Base-by-base conservation (phyloP, 1,284 basidiomycete genomes). In the Boletus semigastroideus region DNA sequence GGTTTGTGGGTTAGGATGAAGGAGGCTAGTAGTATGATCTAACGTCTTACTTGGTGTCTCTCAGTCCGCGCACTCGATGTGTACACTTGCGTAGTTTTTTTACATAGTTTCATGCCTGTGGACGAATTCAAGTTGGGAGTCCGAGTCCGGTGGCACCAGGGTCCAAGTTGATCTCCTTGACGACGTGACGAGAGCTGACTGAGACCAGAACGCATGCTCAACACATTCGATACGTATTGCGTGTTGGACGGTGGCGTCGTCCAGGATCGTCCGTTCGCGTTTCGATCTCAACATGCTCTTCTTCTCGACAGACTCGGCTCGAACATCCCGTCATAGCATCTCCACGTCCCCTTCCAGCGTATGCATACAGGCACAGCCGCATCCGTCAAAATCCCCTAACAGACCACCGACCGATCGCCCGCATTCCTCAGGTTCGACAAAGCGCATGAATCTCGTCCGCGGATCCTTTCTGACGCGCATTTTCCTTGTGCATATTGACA, bases 401-500 rank as follows among this genome's bases (percentile, higher is more conserved):
- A 78, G 47, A 98, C 96, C 1, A 95, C 92, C 5, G 74, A 82
- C 52, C 74, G 83, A n/a, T 89, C 86, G 68, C 89, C 87, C 2
- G 93, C 96, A 0, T 73, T 99, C 7, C 94, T 96, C 55, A 98
- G 95, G 94, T 80, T 98, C 17, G 84, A 82, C 36, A 90, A 93
- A 65, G 86, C 90, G 86, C 91, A 66, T 38, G 16, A 16, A 36
- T 36, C 34, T 36, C 34, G 2, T 9, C 34, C 34, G 34, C 34
- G 14, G 8, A 36, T n/a, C n/a, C 34, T 16, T 16, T 9, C 42
- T 25, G 46, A 2, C n/a, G 36, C 2, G n/a, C 51, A 27, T 16
- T 1, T 14, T 5, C 51, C 25, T 25, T 4, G 25, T 25, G 25
- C 25, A 90, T 89, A 56, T 91, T 97, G 72, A 98, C 96, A 0